Percentiles rank a stretch among this genome's conserved stretches.
phyloP scores from a whole-genome alignment of 2,329 filamentous ascomycete species.

The Talaromyces funiculosus region DNA sequence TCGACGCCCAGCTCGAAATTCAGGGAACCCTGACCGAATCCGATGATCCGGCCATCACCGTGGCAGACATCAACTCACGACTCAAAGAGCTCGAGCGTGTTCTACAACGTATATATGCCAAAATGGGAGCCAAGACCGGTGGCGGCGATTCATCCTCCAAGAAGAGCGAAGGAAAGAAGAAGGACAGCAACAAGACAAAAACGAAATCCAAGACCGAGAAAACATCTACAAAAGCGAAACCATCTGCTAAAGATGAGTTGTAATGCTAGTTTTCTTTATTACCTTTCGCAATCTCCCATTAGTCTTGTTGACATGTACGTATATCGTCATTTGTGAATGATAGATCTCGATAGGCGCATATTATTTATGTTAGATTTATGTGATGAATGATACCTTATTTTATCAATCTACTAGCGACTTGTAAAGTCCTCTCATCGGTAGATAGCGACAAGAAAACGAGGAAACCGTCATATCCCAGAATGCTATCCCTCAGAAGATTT shows the following conservation, averaged over 20 bases:
- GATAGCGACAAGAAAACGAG: neutral
- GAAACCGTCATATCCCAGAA: too few species aligned
- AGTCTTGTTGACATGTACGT: neutral
- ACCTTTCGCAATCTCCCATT: too few species aligned
- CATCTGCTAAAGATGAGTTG: constrained; percentile 13
- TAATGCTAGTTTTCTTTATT: constrained; percentile 1
- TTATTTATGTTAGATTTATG: constrained; percentile 9
- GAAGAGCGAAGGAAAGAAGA: constrained; percentile 40
- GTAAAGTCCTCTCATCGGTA: neutral
- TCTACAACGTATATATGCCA: constrained; percentile 32
- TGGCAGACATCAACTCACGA: constrained; percentile 65
- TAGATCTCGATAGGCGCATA: constrained; percentile 10
- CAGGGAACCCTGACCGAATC: constrained; percentile 65
- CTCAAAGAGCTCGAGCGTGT: constrained; percentile 61
- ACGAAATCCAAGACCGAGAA: constrained; percentile 12
- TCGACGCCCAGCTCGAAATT: constrained; percentile 62
- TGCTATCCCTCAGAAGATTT: too few species aligned
- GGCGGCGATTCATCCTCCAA: constrained; percentile 31
- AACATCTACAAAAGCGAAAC: constrained; percentile 11
- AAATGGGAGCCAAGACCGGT: constrained; percentile 60
- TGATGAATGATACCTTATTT: neutral
- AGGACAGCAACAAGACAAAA: constrained; percentile 18
- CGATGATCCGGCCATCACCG: constrained; percentile 68
- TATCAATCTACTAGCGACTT: neutral
- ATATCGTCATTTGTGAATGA: constrained; percentile 12